Percentiles rank a stretch among this genome's conserved stretches.
phyloP scores from a whole-genome alignment of 1,284 basidiomycete species.

The Apiotrichum akiyoshidainum region DNA sequence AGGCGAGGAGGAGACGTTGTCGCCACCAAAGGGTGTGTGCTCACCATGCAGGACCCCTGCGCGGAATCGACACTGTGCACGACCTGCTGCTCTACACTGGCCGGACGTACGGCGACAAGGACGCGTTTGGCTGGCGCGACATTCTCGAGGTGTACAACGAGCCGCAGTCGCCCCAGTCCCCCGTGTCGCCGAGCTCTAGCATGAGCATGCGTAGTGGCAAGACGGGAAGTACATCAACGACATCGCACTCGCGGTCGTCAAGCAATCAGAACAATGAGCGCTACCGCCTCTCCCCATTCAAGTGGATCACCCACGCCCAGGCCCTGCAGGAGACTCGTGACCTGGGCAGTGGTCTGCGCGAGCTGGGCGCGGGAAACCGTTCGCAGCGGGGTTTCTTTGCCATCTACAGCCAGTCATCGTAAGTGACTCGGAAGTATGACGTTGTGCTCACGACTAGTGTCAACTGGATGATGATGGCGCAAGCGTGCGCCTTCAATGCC shows the following conservation, averaged over 20 bases:
- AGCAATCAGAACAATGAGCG: slow-evolving; percentile 64
- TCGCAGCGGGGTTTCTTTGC: slow-evolving; percentile 64
- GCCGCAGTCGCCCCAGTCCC: background rate
- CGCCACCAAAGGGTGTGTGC: background rate
- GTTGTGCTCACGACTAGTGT: slow-evolving; percentile 23
- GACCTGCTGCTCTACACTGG: slow-evolving; percentile 74
- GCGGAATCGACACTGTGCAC: slow-evolving; percentile 74
- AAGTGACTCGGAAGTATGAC: background rate
- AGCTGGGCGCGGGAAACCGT: slow-evolving; percentile 61
- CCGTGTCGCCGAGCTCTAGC: background rate
- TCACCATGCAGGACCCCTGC: slow-evolving; percentile 59
- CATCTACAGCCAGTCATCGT: slow-evolving; percentile 62
- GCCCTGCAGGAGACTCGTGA: slow-evolving; percentile 63
- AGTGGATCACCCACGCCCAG: slow-evolving; percentile 70
- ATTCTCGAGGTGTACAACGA: slow-evolving; percentile 62
- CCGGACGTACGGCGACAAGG: slow-evolving; percentile 66
- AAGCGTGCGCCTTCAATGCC: slow-evolving; percentile 72
- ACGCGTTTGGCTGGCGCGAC: slow-evolving; percentile 77
- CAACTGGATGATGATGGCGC: slow-evolving; percentile 86
- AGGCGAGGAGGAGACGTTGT: too few species aligned
- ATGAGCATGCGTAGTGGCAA: slow-evolving; percentile 63
- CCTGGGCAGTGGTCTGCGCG: slow-evolving; percentile 68
- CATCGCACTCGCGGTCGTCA: slow-evolving; percentile 51
- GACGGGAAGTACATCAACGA: slow-evolving; percentile 30
- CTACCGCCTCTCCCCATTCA: slow-evolving; percentile 86